These are phyloP conservation scores for Olyra latifolia DNA, from an alignment of 176 grass and related monocot species.

Conservation along the genomic window DNA sequence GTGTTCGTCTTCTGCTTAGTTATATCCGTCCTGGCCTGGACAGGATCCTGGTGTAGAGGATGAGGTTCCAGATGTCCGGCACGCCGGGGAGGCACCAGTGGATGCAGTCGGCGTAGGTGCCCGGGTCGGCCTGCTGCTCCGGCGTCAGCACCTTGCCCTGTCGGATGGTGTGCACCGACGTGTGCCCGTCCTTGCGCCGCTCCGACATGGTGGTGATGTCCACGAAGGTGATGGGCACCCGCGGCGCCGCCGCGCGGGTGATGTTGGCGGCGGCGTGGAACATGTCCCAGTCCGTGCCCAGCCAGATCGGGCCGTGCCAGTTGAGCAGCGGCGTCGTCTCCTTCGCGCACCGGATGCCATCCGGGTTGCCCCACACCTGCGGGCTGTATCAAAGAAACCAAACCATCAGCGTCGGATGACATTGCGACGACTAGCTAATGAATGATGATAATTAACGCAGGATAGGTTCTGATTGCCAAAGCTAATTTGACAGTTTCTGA, in stretches of 20 bases:
- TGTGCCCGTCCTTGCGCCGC: constrained; percentile 86
- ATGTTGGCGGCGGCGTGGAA: constrained; percentile 54
- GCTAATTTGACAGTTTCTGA: too few species aligned
- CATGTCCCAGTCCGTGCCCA: constrained; percentile 83
- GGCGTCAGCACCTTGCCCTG: constrained; percentile 68
- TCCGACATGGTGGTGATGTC: constrained; percentile 88
- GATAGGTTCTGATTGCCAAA: too few species aligned
- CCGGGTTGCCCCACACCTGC: constrained; percentile 65
- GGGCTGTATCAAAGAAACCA: constrained; percentile 40
- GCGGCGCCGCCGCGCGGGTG: constrained; percentile 27
- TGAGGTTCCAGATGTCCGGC: constrained; percentile 82
- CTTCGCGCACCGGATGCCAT: constrained; percentile 72
- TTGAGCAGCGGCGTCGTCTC: constrained; percentile 73
- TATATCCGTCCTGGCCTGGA: constrained; percentile 38
- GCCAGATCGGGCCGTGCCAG: constrained; percentile 47
- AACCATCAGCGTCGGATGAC: background rate
- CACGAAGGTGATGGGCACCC: constrained; percentile 67
- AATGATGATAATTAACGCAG: too few species aligned
- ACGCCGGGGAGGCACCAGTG: constrained; percentile 98
- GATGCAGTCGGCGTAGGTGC: constrained; percentile 90
- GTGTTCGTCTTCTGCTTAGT: background rate
- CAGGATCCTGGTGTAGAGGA: constrained; percentile 76
- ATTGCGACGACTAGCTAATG: background rate
- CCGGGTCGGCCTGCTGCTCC: constrained; percentile 74
- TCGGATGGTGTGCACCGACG: constrained; percentile 81